Percentiles rank a stretch among this genome's conserved stretches.
phyloP scores from a whole-genome alignment of 164 flowering plant species.

The Liquidambar formosana region DNA sequence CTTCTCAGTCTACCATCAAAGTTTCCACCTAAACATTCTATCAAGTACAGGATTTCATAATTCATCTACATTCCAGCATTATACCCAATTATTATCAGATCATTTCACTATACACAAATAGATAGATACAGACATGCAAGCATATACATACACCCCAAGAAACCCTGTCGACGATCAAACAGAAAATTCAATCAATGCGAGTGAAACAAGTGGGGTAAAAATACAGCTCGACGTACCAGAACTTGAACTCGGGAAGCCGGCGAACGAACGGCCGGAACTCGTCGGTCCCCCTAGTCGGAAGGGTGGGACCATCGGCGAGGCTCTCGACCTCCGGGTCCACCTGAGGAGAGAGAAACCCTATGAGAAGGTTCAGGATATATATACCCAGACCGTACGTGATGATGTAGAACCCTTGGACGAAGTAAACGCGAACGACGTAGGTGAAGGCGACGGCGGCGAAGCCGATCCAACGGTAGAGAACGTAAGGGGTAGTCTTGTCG shows the following conservation, averaged over 20 bases:
- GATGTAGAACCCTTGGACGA: no score
- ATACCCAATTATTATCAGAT: no score
- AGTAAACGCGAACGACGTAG: no score
- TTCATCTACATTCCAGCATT: no score
- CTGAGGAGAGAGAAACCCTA: conserved; percentile 66
- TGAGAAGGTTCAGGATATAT: conserved; percentile 56
- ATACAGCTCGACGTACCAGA: conserved; percentile 40
- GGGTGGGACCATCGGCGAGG: conserved; percentile 38
- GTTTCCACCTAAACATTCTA: no score
- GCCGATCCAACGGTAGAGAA: conserved; percentile 54
- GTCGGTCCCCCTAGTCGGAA: conserved; percentile 55
- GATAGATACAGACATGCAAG: no score
- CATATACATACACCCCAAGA: no score
- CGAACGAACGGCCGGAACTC: conserved; percentile 73
- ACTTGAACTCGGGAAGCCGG: conserved; percentile 70
- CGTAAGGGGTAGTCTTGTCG: conserved; percentile 55
- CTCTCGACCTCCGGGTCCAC: conserved; percentile 55
- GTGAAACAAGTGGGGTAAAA: background rate
- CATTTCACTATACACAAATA: no score
- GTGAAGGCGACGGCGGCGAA: conserved; percentile 24
- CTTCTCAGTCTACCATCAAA: no score
- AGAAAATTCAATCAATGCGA: background rate
- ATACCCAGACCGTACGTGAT: no score
- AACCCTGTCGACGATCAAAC: no score
- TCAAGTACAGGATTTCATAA: no score